Evolutionary conservation across 2,329 filamentous ascomycete genomes (phyloP).

Genomic region (Xylariomycetidae sp.): DNA sequence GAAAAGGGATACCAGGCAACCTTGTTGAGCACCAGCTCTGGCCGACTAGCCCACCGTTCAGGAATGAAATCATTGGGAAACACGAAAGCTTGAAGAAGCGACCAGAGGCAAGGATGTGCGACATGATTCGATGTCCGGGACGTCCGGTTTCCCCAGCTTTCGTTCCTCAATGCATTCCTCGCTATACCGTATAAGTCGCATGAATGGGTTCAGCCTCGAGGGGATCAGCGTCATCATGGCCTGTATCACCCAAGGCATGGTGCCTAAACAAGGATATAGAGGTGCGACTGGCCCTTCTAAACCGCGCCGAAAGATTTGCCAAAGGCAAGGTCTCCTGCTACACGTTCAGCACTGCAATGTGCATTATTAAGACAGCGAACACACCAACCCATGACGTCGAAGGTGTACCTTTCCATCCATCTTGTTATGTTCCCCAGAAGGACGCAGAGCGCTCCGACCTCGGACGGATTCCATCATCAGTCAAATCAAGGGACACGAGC

Average conservation of each 20-base stretch:
- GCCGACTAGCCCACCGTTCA: slow-evolving; percentile 13
- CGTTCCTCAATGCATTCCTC: slow-evolving; percentile 11
- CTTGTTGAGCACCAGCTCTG: slow-evolving; percentile 9
- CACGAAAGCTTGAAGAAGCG: slow-evolving; percentile 12
- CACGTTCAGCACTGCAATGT: slow-evolving; percentile 1
- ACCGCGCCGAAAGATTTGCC: slow-evolving; percentile 12
- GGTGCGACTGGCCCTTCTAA: slow-evolving; percentile 8
- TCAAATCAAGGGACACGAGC: no score
- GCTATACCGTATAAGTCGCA: slow-evolving; percentile 9
- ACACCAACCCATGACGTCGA: slow-evolving; percentile 14
- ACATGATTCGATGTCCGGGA: slow-evolving; percentile 14
- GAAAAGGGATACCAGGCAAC: slow-evolving; percentile 13
- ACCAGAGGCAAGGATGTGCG: slow-evolving; percentile 9
- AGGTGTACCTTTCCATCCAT: slow-evolving; percentile 14
- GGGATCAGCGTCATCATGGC: slow-evolving; percentile 8
- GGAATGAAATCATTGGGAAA: slow-evolving; percentile 12
- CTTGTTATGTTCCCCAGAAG: no score
- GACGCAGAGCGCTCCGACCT: no score
- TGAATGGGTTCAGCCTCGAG: slow-evolving; percentile 9
- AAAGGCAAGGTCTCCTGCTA: slow-evolving; percentile 13
- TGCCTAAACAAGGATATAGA: slow-evolving; percentile 11
- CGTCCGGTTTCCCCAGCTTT: slow-evolving; percentile 6
- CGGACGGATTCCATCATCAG: no score
- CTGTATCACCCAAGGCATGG: slow-evolving; percentile 13
- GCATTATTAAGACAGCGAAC: background rate